Conservation (phyloP, 2,329 filamentous ascomycete species). For the Chrysoporthe deuterocubensis region DNA sequence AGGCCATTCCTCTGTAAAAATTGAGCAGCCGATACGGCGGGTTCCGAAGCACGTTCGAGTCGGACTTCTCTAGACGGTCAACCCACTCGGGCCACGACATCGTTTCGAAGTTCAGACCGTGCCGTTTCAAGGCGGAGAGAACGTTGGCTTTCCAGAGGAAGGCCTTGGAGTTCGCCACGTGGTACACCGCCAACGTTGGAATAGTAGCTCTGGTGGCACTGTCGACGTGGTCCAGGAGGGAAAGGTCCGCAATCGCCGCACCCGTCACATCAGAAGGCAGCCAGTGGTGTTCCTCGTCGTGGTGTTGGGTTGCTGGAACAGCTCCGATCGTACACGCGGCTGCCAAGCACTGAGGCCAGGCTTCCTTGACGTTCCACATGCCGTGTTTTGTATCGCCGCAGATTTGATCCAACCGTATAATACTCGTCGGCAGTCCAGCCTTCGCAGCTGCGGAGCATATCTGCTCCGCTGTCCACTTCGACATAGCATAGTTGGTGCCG, state of each 20-base stretch:
- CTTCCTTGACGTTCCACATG: constrained; percentile 8
- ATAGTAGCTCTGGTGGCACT: not conserved
- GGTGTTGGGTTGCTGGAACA: not conserved
- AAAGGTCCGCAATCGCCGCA: constrained; percentile 10
- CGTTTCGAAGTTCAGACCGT: not conserved
- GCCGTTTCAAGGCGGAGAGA: not conserved
- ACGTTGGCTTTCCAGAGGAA: not conserved
- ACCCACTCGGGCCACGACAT: not conserved
- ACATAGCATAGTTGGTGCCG: not conserved
- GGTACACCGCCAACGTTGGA: not conserved
- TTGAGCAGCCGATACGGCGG: constrained; percentile 3
- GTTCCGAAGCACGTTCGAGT: constrained; percentile 5
- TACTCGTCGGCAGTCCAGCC: not conserved
- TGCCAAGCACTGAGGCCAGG: not conserved
- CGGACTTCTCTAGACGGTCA: not conserved
- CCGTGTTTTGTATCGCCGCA: constrained; percentile 8
- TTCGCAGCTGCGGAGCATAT: constrained; percentile 13
- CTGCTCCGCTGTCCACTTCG: constrained; percentile 14
- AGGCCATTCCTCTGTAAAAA: not conserved
- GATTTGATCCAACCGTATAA: not conserved
- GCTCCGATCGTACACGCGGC: not conserved
- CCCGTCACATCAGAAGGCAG: constrained; percentile 18
- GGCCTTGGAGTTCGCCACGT: not conserved
- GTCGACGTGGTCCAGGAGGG: constrained; percentile 1
- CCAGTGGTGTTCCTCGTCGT: not conserved